A percentile compares a stretch with the other conserved stretches of the same genome.
phyloP scores from a whole-genome alignment of 768 basidiomycete species.

The Mycena rosella region DNA sequence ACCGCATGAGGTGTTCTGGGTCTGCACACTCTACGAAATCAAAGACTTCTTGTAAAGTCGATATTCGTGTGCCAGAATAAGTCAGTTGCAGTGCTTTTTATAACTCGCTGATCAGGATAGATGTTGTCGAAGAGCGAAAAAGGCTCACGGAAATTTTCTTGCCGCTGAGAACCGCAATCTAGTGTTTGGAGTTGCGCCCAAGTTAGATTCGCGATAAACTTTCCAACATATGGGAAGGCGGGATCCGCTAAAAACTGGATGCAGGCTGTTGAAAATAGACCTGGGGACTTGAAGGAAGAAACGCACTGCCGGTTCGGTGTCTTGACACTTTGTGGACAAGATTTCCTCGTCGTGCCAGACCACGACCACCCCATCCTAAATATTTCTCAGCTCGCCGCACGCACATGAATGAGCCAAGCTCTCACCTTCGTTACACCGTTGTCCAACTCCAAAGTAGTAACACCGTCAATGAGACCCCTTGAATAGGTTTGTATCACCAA shows the following conservation, averaged over 20 bases:
- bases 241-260: constrained; percentile 68
- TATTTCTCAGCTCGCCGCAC: constrained; percentile 23
- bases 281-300: constrained; percentile 2
- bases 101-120: not conserved
- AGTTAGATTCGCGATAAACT: constrained; percentile 81
- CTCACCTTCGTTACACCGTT: constrained; percentile 82
- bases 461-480: constrained; percentile 82
- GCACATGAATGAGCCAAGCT: constrained; percentile 16
- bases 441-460: constrained; percentile 83
- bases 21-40: constrained; percentile 83
- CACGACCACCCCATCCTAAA: constrained; percentile 79
- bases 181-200: constrained; percentile 83
- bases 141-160: constrained; percentile 67
- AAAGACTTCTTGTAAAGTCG: constrained; percentile 81
- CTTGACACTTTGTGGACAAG: constrained; percentile 70
- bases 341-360: constrained; percentile 88
- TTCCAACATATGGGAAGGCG: constrained; percentile 81
- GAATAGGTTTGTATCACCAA: constrained; percentile 24
- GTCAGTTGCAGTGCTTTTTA: constrained; percentile 69
- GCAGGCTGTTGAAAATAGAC: constrained; percentile 8
- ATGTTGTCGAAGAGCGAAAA: not conserved
- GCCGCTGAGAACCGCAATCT: constrained; percentile 82
- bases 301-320: constrained; percentile 74
- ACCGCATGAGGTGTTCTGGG: constrained; percentile 64
- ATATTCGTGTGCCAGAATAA: constrained; percentile 78